Evolutionary conservation across 305 asterid species (phyloP), one percentile per base, ranked within the genome.

Genomic region (Salvia sclarea): DNA sequence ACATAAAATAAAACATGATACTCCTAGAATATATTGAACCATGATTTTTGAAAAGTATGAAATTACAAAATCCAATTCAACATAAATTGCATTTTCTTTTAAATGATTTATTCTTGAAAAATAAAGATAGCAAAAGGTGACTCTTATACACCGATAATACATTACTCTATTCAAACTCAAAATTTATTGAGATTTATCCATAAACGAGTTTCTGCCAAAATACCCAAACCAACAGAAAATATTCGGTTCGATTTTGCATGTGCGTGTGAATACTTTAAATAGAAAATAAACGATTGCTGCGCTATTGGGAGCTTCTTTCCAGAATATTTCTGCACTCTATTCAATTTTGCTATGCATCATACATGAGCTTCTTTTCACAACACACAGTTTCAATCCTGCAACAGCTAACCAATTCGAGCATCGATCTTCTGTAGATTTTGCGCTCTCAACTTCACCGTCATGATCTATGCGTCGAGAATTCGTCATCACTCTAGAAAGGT

Each of bases 391-490:
- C 60, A 16, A 41, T 21, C 31, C 20, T 54, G 40, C 20, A 53
- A 11, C n/a, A 28, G 10, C 70, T 14, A 28, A 20, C 56, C 37
- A 28, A 2, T 6, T 63, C 9, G 45, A 66, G 47, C 64, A 13
- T 50, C 28, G 30, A 48, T 67, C 74, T 20, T 69, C 71, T 53
- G 50, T 21, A 53, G 70, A 60, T 48, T 16, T 21, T 14, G 62
- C 33, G 33, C n/a, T 62, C 9, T 33, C 65, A 56, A 9, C 44
- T n/a, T 56, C 14, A 18, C 9, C 66, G 45, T 16, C 75, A 75
- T 75, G 79, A 53, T 68, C 14, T 61, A 35, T 52, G 75, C 71
- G 3, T 54, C 79, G 35, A 57, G 75, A 38, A 68, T 75, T 55
- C 13, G 69, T 43, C 62, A 37, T 45, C 79, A 62, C 62, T 69